Percentiles rank a stretch among this genome's conserved stretches.
Conservation (phyloP, 169 alveolate genomes). For the Cyclospora cayetanensis region DNA sequence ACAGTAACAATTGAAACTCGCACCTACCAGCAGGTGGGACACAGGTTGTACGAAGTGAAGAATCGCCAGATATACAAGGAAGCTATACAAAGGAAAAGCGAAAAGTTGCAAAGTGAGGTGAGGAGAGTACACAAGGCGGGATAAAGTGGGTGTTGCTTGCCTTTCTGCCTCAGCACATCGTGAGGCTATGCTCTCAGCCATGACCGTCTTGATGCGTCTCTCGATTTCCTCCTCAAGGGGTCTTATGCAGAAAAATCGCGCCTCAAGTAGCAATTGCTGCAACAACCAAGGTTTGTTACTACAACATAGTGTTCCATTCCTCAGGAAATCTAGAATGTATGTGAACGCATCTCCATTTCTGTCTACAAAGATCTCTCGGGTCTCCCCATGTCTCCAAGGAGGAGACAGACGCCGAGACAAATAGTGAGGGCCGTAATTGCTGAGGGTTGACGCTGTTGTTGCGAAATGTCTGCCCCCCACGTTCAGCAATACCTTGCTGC, state of each 20-base stretch:
- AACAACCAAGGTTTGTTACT: constrained; percentile 36
- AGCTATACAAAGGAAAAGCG: background rate
- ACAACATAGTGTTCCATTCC: constrained; percentile 58
- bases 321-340: constrained; percentile 44
- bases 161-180: constrained; percentile 32
- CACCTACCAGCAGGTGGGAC: background rate
- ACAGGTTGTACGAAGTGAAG: background rate
- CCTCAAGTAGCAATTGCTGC: constrained; percentile 67
- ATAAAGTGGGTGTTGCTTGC: background rate
- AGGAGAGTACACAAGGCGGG: background rate
- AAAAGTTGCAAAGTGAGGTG: background rate
- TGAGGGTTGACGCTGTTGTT: constrained; percentile 42
- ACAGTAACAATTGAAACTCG: too few relatives aligned
- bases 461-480: constrained; percentile 59
- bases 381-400: constrained; percentile 29
- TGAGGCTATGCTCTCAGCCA: background rate
- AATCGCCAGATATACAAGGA: background rate
- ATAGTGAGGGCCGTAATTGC: constrained; percentile 32
- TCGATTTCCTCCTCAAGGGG: constrained; percentile 41
- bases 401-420: constrained; percentile 49
- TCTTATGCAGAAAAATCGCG: constrained; percentile 49
- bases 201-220: background rate
- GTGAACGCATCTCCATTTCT: constrained; percentile 63
- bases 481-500: constrained; percentile 54
- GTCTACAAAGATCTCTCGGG: constrained; percentile 41